Evolutionary conservation across 345 rosid species (phyloP), one percentile per base, ranked within the genome.

Genomic region (Linum trigynum): DNA sequence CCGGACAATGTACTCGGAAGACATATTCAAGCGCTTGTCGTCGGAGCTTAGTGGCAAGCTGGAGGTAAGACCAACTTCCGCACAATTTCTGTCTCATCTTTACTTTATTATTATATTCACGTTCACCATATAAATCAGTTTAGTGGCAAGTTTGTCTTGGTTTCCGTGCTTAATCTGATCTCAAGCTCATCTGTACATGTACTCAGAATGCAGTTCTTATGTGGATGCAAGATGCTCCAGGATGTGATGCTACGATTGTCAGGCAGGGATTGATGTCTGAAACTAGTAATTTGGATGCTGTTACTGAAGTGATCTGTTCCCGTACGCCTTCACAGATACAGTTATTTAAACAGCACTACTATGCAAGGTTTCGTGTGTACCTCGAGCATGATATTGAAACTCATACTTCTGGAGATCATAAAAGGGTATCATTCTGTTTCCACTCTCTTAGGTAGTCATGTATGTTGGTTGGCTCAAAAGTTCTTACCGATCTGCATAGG

Each of bases 211-310:
- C 88, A 40, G 79, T 87, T 63, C 71, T 82, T 67, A 81, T 83
- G 1, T 87, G 94, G 94, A 82, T 83, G 84, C 77, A 76, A 60
- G 86, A 85, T 65, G 90, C 78, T 39, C 84, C 90, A 9, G 84
- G 71, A 37, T 83, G 90, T 59, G 94, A 85, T 80, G 88, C 90
- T n/a, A 61, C 64, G 5, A 75, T 77, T 45, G 57, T 80, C 55
- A 80, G 71, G 78, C 66, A 80, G 67, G 77, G 81, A 15, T 66
- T 83, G 6, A 55, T 7, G 15, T 1, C 5, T 0, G 35, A 37
- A 2, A 2, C 72, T 2, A 1, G 14, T 3, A 69, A 77, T 66
- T 62, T 71, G 55, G 65, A 63, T 66, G 81, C 79, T 69, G 88
- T 76, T 38, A 83, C 80, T 39, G 94, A 83, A 79, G 81, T 85